A percentile compares a stretch with the other conserved stretches of the same genome.
These are phyloP conservation scores for Bacterosira constricta DNA, from an alignment of 108 stramenopile genomes.

Conservation along the genomic window DNA sequence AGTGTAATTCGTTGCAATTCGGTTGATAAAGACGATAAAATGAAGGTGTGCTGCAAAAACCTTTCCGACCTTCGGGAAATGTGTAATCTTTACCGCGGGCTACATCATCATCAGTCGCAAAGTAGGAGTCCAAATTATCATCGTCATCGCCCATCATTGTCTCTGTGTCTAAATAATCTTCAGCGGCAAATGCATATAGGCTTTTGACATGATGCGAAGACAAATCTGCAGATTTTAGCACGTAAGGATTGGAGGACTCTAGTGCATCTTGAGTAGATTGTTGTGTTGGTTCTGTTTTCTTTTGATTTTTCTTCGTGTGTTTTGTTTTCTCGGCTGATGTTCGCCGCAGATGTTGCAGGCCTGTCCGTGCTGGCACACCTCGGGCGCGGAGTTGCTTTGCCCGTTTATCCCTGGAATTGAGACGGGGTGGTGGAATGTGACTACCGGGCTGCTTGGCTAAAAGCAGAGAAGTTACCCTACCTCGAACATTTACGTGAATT, in stretches of 20 bases:
- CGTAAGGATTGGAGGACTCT: neutral
- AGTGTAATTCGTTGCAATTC: constrained; percentile 60
- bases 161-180: neutral
- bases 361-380: too few relatives aligned
- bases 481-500: neutral
- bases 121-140: constrained; percentile 50
- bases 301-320: neutral
- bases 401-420: neutral
- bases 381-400: too few relatives aligned
- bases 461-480: neutral
- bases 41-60: constrained; percentile 41
- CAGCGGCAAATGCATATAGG: neutral
- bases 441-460: neutral
- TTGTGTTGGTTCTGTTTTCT: neutral
- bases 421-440: neutral
- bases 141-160: constrained; percentile 5
- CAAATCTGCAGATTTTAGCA: neutral
- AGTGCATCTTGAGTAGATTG: neutral
- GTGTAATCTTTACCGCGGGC: constrained; percentile 19
- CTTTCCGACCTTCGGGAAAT: constrained; percentile 12
- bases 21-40: constrained; percentile 46
- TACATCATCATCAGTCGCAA: constrained; percentile 44
- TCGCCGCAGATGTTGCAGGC: too few relatives aligned
- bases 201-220: neutral
- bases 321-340: neutral